These are phyloP conservation scores for Rhodotorula sp. DNA, from an alignment of 1,284 basidiomycete genomes.

Conservation along the genomic window DNA sequence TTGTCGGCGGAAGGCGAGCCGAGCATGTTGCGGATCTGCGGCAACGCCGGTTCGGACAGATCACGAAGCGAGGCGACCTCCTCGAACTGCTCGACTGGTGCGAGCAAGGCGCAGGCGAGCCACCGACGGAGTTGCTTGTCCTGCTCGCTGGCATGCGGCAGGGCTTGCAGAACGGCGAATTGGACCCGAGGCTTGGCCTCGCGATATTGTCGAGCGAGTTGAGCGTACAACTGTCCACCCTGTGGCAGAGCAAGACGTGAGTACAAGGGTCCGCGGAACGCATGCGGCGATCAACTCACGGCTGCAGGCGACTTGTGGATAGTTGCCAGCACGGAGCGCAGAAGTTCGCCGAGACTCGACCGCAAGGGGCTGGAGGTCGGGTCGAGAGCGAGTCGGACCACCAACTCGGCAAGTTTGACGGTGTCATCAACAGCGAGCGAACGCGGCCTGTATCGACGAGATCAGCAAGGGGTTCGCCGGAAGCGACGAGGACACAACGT, in stretches of 20 bases:
- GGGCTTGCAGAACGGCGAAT: slow-evolving; percentile 9
- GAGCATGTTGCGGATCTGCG: slow-evolving; percentile 13
- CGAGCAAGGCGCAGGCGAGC: slow-evolving; percentile 19
- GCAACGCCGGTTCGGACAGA: not conserved
- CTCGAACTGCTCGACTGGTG: not conserved
- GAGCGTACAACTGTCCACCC: slow-evolving; percentile 4
- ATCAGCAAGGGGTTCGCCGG: not conserved
- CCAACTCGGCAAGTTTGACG: not conserved
- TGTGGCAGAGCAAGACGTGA: not conserved
- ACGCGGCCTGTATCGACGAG: not conserved
- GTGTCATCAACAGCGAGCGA: not conserved
- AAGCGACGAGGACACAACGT: no score
- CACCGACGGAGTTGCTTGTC: slow-evolving; percentile 19
- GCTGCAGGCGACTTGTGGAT: not conserved
- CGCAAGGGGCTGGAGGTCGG: not conserved
- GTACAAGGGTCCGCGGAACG: not conserved
- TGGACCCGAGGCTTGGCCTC: not conserved
- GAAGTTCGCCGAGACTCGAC: not conserved
- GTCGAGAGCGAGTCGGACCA: slow-evolving; percentile 20
- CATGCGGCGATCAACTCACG: not conserved
- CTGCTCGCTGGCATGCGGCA: slow-evolving; percentile 50
- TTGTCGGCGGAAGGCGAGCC: not conserved
- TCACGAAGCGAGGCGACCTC: not conserved
- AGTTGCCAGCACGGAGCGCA: slow-evolving; percentile 6
- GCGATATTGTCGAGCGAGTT: slow-evolving; percentile 3